A percentile compares a stretch with the other conserved stretches of the same genome.
Evolutionary conservation across 2,329 filamentous ascomycete genomes (phyloP).

Genomic region (Phaeoacremonium minimum): DNA sequence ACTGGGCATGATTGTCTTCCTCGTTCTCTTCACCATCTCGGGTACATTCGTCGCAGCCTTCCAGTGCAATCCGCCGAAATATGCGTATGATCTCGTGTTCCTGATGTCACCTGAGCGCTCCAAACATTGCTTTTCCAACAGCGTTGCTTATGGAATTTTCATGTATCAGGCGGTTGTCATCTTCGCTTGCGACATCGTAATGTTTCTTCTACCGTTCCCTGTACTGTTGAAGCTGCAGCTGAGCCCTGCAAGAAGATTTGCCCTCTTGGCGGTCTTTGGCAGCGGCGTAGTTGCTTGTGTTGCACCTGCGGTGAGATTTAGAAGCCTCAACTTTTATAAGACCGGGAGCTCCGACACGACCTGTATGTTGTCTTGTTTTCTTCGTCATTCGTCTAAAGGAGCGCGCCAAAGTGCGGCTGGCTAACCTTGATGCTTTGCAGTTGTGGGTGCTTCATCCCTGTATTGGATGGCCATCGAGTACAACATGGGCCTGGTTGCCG

Average conservation of each 20-base stretch:
- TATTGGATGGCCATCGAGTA: constrained; percentile 12
- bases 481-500: constrained; percentile 8
- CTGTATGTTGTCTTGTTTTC: constrained; percentile 8
- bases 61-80: constrained; percentile 10
- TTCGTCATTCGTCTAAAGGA: too few species aligned
- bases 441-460: constrained; percentile 6
- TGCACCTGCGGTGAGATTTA: constrained; percentile 7
- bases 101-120: constrained; percentile 7
- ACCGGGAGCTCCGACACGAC: constrained; percentile 5
- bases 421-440: not conserved
- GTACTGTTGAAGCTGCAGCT: constrained; percentile 5
- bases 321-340: constrained; percentile 6
- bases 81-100: constrained; percentile 5
- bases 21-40: constrained; percentile 8
- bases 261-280: constrained; percentile 7
- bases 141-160: constrained; percentile 4
- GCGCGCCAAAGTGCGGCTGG: not conserved
- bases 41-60: constrained; percentile 6
- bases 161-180: constrained; percentile 8
- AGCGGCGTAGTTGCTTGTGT: constrained; percentile 8
- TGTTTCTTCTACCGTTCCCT: constrained; percentile 6
- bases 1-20: constrained; percentile 6
- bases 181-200: constrained; percentile 7
- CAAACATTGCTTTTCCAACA: constrained; percentile 6
- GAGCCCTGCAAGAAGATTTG: constrained; percentile 3